These are phyloP conservation scores for Ophiostoma angusticollis DNA, from an alignment of 2,329 filamentous ascomycete genomes.

Conservation along the genomic window DNA sequence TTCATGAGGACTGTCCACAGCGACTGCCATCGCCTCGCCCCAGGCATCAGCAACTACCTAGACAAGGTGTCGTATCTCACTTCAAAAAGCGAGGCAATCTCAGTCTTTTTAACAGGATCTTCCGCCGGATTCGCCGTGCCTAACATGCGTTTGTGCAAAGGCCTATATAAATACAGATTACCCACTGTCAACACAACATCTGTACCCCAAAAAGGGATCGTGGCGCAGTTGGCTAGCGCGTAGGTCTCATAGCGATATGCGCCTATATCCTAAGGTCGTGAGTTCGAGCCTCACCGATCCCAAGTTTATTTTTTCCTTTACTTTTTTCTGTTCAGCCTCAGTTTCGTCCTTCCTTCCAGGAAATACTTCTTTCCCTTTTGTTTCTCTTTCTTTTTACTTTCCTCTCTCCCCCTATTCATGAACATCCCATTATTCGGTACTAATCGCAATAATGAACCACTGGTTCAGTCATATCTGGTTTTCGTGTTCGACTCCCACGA, in stretches of 20 bases:
- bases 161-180: neutral
- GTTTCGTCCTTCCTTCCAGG: neutral
- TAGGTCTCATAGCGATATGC: slow-evolving; percentile 3
- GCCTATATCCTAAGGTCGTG: slow-evolving; percentile 7
- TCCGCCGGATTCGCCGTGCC: too few species aligned
- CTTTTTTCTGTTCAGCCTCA: neutral
- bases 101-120: too few species aligned
- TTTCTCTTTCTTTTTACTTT: neutral
- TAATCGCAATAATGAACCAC: neutral
- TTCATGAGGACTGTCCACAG: too few species aligned
- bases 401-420: too few species aligned
- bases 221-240: slow-evolving; percentile 8
- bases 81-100: too few species aligned
- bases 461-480: neutral
- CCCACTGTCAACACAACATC: neutral
- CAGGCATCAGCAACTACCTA: too few species aligned
- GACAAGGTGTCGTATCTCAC: too few species aligned
- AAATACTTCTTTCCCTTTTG: neutral
- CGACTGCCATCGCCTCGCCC: too few species aligned
- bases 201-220: neutral
- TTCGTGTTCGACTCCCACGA: too few species aligned
- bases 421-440: neutral
- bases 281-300: slow-evolving; percentile 7
- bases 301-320: slow-evolving; percentile 4
- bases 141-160: too few species aligned